phyloP scores from a whole-genome alignment of 495 filamentous ascomycete genomes.

The Cladorrhinum samala region DNA sequence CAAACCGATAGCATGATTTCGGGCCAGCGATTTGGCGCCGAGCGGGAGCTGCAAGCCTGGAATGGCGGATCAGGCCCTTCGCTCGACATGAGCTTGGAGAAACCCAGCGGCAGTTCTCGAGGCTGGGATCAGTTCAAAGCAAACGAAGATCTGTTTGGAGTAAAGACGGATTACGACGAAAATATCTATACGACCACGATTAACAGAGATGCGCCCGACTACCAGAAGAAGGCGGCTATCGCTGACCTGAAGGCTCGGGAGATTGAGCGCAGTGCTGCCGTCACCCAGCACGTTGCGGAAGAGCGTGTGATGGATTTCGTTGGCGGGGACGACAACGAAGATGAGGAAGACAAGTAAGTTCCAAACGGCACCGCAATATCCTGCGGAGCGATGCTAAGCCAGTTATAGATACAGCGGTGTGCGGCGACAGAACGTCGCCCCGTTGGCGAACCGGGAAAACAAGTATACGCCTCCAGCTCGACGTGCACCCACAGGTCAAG shows the following conservation, averaged over 20 bases:
- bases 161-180: slow-evolving; percentile 85
- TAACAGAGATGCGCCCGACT: slow-evolving; percentile 72
- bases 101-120: slow-evolving; percentile 32
- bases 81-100: slow-evolving; percentile 65
- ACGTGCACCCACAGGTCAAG: slow-evolving; percentile 65
- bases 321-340: slow-evolving; percentile 48
- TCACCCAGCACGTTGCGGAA: slow-evolving; percentile 78
- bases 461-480: slow-evolving; percentile 88
- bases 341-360: slow-evolving; percentile 84
- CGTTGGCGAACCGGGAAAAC: slow-evolving; percentile 54
- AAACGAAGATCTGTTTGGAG: slow-evolving; percentile 81
- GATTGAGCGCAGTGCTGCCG: slow-evolving; percentile 65
- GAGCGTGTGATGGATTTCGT: slow-evolving; percentile 68
- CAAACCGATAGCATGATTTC: slow-evolving; percentile 88
- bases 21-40: slow-evolving; percentile 57
- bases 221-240: slow-evolving; percentile 65
- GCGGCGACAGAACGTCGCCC: slow-evolving; percentile 65
- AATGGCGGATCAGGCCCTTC: slow-evolving; percentile 59
- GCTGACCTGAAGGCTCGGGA: slow-evolving; percentile 84
- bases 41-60: slow-evolving; percentile 81
- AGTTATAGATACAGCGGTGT: slow-evolving; percentile 80
- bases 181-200: slow-evolving; percentile 90
- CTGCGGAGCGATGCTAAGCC: slow-evolving; percentile 18
- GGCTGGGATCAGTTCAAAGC: slow-evolving; percentile 91
- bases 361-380: neutral